phyloP scores from a whole-genome alignment of 106 monocot species.

The Platanthera zijinensis region DNA sequence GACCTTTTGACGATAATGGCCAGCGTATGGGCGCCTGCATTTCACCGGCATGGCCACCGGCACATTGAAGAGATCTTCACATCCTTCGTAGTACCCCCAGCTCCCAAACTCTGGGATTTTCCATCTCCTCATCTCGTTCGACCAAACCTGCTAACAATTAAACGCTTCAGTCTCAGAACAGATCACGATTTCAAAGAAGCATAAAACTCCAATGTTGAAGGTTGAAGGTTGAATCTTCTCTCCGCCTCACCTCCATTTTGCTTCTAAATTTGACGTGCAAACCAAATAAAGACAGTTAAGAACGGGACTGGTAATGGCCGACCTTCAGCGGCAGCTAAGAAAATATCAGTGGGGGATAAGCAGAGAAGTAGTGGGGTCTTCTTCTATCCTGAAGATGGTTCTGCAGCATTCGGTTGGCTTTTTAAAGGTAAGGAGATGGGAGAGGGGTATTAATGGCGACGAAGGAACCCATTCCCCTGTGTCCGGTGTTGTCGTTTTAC shows the following conservation, averaged over 20 bases:
- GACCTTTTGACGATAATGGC: constrained; percentile 5
- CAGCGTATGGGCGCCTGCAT: neutral
- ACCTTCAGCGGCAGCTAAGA: neutral
- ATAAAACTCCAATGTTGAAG: neutral
- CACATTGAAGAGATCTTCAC: constrained; percentile 17
- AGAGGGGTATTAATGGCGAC: neutral
- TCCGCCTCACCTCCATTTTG: neutral
- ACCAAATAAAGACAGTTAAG: neutral
- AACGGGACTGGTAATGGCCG: too few species aligned
- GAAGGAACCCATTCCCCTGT: neutral
- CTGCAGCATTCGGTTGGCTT: neutral
- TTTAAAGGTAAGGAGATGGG: too few species aligned
- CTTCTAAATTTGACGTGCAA: neutral
- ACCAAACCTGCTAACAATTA: neutral
- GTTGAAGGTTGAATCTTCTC: neutral
- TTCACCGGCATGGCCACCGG: constrained; percentile 7
- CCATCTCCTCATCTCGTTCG: constrained; percentile 7
- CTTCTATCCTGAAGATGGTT: neutral
- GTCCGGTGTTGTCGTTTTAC: too few species aligned
- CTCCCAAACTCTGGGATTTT: constrained; percentile 8
- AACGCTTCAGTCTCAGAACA: neutral
- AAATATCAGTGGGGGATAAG: neutral
- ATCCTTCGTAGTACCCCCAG: constrained; percentile 21
- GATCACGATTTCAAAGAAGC: neutral
- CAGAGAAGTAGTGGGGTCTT: neutral